phyloP scores from a whole-genome alignment of 2,329 filamentous ascomycete species.

The Aspergillus fijiensis region DNA sequence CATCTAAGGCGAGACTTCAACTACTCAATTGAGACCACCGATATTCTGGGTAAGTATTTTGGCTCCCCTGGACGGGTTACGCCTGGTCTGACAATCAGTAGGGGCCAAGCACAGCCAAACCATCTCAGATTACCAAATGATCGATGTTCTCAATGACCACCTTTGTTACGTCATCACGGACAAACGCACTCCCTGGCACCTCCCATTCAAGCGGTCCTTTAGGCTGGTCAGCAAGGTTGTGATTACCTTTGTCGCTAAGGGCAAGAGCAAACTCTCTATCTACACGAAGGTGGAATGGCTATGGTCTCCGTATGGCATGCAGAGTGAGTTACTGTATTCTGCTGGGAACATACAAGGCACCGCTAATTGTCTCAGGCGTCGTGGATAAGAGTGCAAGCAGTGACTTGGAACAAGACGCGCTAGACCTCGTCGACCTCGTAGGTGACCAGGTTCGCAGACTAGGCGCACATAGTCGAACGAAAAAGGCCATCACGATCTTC shows the following conservation, averaged over 20 bases:
- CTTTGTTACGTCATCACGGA: conserved; percentile 68
- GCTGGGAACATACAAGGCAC: not conserved
- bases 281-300: conserved; percentile 88
- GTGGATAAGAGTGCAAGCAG: conserved; percentile 68
- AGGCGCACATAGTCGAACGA: conserved; percentile 48
- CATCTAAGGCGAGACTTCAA: conserved; percentile 75
- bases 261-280: conserved; percentile 85
- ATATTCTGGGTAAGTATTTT: conserved; percentile 59
- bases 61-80: not conserved
- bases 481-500: conserved; percentile 50
- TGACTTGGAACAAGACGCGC: conserved; percentile 56
- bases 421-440: conserved; percentile 52
- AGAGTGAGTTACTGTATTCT: conserved; percentile 35
- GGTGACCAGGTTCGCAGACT: conserved; percentile 50
- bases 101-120: conserved; percentile 55
- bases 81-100: conserved; percentile 21
- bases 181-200: conserved; percentile 71
- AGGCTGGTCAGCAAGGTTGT: conserved; percentile 85
- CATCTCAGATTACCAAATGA: conserved; percentile 79
- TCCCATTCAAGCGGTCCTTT: conserved; percentile 78
- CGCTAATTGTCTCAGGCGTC: conserved; percentile 37
- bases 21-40: conserved; percentile 70
- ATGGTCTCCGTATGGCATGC: conserved; percentile 56
- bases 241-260: conserved; percentile 89
- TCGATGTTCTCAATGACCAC: conserved; percentile 79